A percentile compares a stretch with the other conserved stretches of the same genome.
Conservation (phyloP, 768 basidiomycete species). For the Termitomyces sp. region DNA sequence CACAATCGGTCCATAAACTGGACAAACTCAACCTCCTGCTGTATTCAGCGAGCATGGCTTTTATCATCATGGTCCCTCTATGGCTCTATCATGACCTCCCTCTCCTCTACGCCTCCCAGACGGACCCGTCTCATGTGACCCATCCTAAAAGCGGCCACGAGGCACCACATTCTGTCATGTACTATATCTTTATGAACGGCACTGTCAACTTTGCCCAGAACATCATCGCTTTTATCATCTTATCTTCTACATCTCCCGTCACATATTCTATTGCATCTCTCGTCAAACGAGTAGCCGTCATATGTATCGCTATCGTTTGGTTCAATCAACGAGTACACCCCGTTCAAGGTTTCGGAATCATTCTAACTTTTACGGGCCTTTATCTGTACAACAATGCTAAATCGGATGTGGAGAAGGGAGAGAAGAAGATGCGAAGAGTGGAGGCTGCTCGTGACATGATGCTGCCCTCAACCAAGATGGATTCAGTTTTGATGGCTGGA, state of each 20-base stretch:
- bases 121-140: slow-evolving; percentile 32
- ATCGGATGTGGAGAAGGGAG: slow-evolving; percentile 86
- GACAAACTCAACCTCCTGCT: slow-evolving; percentile 96
- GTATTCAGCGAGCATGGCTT: slow-evolving; percentile 92
- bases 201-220: slow-evolving; percentile 96
- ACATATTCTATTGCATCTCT: slow-evolving; percentile 98
- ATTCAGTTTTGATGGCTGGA: slow-evolving; percentile 44
- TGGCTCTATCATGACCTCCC: slow-evolving; percentile 90
- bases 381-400: slow-evolving; percentile 98
- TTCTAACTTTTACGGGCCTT: slow-evolving; percentile 81
- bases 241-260: slow-evolving; percentile 94
- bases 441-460: slow-evolving; percentile 65
- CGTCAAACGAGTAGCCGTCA: slow-evolving; percentile 96
- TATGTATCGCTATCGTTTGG: slow-evolving; percentile 97
- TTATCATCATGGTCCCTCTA: slow-evolving; percentile 92
- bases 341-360: slow-evolving; percentile 86
- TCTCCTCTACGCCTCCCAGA: slow-evolving; percentile 44
- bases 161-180: slow-evolving; percentile 57
- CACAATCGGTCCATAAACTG: slow-evolving; percentile 61
- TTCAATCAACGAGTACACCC: slow-evolving; percentile 84
- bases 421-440: slow-evolving; percentile 77
- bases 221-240: slow-evolving; percentile 94
- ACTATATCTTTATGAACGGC: slow-evolving; percentile 91
- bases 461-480: slow-evolving; percentile 63
- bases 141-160: slow-evolving; percentile 42